Evolutionary conservation across 2,329 filamentous ascomycete species (phyloP), one percentile per base, ranked within the genome.

Genomic region (Colletotrichum spinosum): DNA sequence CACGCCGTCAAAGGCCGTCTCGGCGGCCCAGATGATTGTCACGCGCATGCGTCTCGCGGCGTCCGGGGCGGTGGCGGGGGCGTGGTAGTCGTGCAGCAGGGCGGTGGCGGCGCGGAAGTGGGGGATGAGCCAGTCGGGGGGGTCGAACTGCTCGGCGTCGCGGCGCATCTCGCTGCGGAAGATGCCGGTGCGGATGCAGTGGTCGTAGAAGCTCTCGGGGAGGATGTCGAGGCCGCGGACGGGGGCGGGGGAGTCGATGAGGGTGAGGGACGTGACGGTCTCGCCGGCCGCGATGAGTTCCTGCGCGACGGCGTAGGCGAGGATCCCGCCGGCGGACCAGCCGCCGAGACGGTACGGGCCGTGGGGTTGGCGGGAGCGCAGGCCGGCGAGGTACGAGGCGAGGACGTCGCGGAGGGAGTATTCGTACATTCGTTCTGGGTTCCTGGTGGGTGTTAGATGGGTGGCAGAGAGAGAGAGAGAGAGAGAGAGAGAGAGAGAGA

Each of bases 251-350:
- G 88, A 82, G 71, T 92, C 90, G 53, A 92, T 86, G 56, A 92
- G 80, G 57, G 92, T 81, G 10, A 92, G 80, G 55, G 85, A 79
- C 5, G 86, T 84, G 4, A 91, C 87, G 17, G 73, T 73, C 49
- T 91, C 86, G 13, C 86, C 85, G 3, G 81, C 82, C 67, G 83
- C 81, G 63, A 82, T 83, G 13, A 92, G 81, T 68, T 90, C 86
- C 58, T 84, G 84, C 13, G 88, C 84, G 9, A 88, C 88, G 69
- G 91, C 88, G 71, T 87, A 92, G 46, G 90, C 90, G 64, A 90
- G 88, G 52, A 92, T 89, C 39, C 91, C 91, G 34, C 91, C 92
- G 1, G 90, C 91, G n/a, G 88, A 92, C 91, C 91, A 94, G 33
- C 92, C 92, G 13, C 88, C 86, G 1, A 93, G 77, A 54, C 84